Percentiles rank a stretch among this genome's conserved stretches.
Evolutionary conservation across 208 protist genomes (phyloP).

Genomic region (Trypanosoma rangeli): DNA sequence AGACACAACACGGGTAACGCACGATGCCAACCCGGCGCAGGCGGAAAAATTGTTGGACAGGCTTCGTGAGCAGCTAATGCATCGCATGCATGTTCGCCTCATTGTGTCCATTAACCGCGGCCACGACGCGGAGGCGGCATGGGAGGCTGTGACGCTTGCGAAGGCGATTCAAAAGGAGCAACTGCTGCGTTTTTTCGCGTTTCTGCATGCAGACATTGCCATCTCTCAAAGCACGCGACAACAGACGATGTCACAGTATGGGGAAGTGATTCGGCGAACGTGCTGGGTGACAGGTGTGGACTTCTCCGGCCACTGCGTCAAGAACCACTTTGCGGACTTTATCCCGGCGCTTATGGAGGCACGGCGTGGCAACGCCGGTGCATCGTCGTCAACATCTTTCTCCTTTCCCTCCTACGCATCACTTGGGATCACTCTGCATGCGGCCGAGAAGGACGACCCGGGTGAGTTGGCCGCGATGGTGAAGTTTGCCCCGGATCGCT

Average conservation of each 20-base stretch:
- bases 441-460: conserved; percentile 74
- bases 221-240: background rate
- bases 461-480: conserved; percentile 71
- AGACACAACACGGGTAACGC: background rate
- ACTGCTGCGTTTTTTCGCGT: conserved; percentile 34
- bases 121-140: conserved; percentile 29
- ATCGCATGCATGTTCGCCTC: conserved; percentile 71
- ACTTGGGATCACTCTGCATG: conserved; percentile 73
- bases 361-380: conserved; percentile 2
- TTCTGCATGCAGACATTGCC: background rate
- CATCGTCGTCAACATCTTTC: conserved; percentile 4
- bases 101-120: conserved; percentile 80
- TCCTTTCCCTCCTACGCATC: conserved; percentile 3
- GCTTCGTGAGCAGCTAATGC: conserved; percentile 12
- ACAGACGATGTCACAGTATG: background rate
- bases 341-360: conserved; percentile 35
- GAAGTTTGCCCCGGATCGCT: conserved; percentile 55
- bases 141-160: conserved; percentile 48
- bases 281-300: conserved; percentile 86
- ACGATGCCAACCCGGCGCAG: background rate
- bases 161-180: conserved; percentile 45
- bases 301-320: conserved; percentile 88
- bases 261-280: conserved; percentile 33
- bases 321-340: conserved; percentile 60
- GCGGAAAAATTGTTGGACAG: conserved; percentile 8